Conservation (phyloP, 805 yeast genomes). For the Phaffomyces antillensis region DNA sequence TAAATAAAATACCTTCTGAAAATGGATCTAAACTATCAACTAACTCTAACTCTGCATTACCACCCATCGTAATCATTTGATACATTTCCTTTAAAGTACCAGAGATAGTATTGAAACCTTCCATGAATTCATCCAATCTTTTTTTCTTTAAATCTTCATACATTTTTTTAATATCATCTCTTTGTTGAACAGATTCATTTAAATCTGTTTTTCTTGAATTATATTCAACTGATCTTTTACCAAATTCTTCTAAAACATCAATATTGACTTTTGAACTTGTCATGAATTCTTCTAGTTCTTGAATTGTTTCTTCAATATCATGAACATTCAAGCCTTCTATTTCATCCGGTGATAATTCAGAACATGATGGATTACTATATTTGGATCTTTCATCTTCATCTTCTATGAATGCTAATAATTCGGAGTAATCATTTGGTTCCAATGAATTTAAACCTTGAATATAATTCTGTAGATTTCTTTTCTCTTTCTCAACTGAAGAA, state of each 20-base stretch:
- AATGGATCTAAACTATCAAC: slow-evolving; percentile 97
- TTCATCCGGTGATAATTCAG: slow-evolving; percentile 44
- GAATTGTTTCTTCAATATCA: slow-evolving; percentile 43
- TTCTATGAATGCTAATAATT: slow-evolving; percentile 17
- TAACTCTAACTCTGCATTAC: slow-evolving; percentile 93
- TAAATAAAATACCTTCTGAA: slow-evolving; percentile 90
- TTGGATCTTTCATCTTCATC: slow-evolving; percentile 25
- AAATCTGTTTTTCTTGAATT: slow-evolving; percentile 56
- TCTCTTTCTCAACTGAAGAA: slow-evolving; percentile 33
- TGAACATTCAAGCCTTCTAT: slow-evolving; percentile 41
- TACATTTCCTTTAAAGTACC: slow-evolving; percentile 92
- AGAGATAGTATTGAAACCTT: slow-evolving; percentile 83
- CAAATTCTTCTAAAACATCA: slow-evolving; percentile 73
- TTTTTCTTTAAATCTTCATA: slow-evolving; percentile 66
- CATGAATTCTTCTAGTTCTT: slow-evolving; percentile 46
- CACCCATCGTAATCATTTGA: slow-evolving; percentile 98
- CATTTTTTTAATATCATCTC: slow-evolving; percentile 56
- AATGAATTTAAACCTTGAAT: slow-evolving; percentile 33
- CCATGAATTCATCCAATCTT: slow-evolving; percentile 85
- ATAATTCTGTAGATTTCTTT: slow-evolving; percentile 28
- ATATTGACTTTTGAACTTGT: slow-evolving; percentile 57
- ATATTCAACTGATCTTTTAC: slow-evolving; percentile 57
- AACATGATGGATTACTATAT: slow-evolving; percentile 25
- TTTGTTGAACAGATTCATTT: slow-evolving; percentile 54
- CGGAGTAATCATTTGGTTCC: slow-evolving; percentile 46